Evolutionary conservation across 176 grass and related monocot species (phyloP), one percentile per base, ranked within the genome.

Genomic region (Carex myosuroides): DNA sequence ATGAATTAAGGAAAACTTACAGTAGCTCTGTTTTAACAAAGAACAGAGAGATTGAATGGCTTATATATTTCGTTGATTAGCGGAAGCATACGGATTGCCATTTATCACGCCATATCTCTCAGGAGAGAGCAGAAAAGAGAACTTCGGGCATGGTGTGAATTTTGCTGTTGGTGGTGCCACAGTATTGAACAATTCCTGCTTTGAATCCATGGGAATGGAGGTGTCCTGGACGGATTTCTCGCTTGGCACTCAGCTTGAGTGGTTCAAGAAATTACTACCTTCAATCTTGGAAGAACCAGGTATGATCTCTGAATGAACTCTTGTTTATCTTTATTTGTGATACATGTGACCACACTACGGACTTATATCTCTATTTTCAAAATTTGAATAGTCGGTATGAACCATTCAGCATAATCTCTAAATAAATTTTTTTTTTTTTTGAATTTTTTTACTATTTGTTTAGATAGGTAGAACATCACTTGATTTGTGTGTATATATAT

Each of bases 151-250:
- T 58, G 95, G 96, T 12, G 92, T 83, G 41, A 98, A 98, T 88
- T 98, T 98, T 42, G 96, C 96, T 0, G 91, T 95, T 5, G 91
- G 85, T 54, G 96, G 96, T 18, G 96, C 91, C 35, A 98, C 85
- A 29, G 95, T 92, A 54, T 74, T 98, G 57, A 83, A 65, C 54
- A 74, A 66, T 24, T 82, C 85, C 61, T 98, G 88, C 96, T 98
- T 98, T 60, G 83, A 22, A 24, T 62, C 58, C 10, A 93, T 61
- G 80, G 96, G 93, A 50, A 84, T 93, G 48, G 30, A 53, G 57
- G 77, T 70, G 72, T 85, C 53, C 69, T 86, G 65, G 91, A 89
- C 89, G 4, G 79, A 22, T 42, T 85, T 85, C 88, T 93, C 89
- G 41, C 83, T 98, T 30, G 89, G 57, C 21, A 68, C 75, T 79